phyloP scores from a whole-genome alignment of 2,329 filamentous ascomycete genomes.

The Sclerotinia minor region DNA sequence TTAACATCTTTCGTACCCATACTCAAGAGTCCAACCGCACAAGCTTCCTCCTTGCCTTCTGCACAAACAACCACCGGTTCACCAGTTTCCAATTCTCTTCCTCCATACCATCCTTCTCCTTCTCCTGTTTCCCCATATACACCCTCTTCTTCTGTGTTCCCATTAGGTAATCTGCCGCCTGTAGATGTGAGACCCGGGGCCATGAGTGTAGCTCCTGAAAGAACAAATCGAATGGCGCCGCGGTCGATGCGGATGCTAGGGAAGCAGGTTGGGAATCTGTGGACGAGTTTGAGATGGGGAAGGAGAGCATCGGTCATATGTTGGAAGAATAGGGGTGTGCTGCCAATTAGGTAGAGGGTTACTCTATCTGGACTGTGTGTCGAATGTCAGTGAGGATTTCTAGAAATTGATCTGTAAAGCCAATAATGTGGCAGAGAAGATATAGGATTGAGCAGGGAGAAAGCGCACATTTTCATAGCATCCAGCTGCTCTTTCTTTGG shows the following conservation, averaged over 20 bases:
- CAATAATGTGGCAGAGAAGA: neutral
- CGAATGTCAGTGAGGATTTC: conserved; percentile 23
- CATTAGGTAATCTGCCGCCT: conserved; percentile 73
- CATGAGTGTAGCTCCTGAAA: conserved; percentile 93
- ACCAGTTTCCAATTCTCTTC: conserved; percentile 73
- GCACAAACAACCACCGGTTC: conserved; percentile 86
- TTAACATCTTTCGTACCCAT: conserved; percentile 89
- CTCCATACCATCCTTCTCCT: conserved; percentile 49
- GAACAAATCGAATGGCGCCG: conserved; percentile 93
- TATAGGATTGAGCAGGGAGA: neutral
- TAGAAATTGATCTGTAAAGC: neutral
- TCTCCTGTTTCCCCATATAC: conserved; percentile 41
- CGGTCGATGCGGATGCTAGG: conserved; percentile 86
- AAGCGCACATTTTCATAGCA: conserved; percentile 74
- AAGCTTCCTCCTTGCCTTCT: conserved; percentile 91
- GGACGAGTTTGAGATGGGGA: conserved; percentile 85
- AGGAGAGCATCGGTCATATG: conserved; percentile 71
- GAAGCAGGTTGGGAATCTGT: conserved; percentile 84
- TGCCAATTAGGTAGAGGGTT: conserved; percentile 81
- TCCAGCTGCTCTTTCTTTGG: conserved; percentile 93
- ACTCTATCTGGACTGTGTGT: conserved; percentile 71
- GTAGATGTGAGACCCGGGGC: conserved; percentile 84
- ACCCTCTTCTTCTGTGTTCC: conserved; percentile 43
- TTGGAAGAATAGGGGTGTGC: conserved; percentile 87
- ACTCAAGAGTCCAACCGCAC: conserved; percentile 81